phyloP scores from a whole-genome alignment of 495 filamentous ascomycete genomes.

The Trichoderma virens region DNA sequence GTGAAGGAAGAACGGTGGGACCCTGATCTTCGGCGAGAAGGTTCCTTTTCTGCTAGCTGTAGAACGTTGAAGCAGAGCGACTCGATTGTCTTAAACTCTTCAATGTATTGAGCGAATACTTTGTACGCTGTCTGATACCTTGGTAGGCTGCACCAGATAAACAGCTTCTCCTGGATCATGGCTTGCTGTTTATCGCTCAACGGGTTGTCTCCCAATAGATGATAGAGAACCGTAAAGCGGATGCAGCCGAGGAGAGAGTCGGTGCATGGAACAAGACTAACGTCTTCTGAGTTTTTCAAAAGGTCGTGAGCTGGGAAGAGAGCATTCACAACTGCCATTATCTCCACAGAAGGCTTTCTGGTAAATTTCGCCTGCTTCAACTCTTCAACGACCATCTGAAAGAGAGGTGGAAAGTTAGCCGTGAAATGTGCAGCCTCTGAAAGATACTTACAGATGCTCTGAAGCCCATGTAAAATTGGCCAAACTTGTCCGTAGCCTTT shows the following conservation, averaged over 20 bases:
- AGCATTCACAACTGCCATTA: conserved; percentile 10
- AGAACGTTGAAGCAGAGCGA: neutral
- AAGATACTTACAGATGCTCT: conserved; percentile 1
- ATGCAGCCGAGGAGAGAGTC: neutral
- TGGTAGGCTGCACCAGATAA: neutral
- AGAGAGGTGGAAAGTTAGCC: neutral
- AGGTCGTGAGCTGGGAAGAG: conserved; percentile 8
- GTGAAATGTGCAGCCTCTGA: neutral
- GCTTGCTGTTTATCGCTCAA: neutral
- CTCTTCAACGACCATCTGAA: neutral
- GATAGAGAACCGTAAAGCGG: neutral
- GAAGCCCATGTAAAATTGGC: neutral
- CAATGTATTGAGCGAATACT: conserved; percentile 5
- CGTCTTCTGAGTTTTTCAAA: conserved; percentile 6
- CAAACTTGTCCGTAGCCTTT: neutral
- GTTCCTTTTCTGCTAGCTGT: neutral
- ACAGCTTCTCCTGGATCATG: neutral
- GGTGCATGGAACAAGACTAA: neutral
- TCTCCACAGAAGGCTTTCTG: neutral
- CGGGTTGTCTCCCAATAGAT: neutral
- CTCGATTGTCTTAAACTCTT: conserved; percentile 9
- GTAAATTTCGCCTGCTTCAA: neutral
- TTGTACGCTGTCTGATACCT: neutral
- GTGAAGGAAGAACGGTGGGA: neutral
- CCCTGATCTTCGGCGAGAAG: neutral